A percentile compares a stretch with the other conserved stretches of the same genome.
These are phyloP conservation scores for Moniliella sp. DNA, from an alignment of 1,284 basidiomycete species.

Conservation along the genomic window DNA sequence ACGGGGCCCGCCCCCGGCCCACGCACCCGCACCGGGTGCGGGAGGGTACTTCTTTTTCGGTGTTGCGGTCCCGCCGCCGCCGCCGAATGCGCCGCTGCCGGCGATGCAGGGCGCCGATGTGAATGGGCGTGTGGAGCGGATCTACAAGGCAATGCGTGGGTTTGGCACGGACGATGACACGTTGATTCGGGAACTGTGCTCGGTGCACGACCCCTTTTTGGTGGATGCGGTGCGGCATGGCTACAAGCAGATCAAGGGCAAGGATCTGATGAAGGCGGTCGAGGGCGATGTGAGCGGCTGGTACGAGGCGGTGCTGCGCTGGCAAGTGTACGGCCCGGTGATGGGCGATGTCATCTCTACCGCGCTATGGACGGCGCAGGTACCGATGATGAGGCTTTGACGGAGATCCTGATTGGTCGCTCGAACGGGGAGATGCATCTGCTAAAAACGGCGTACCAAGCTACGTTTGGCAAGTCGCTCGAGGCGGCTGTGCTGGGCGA, in stretches of 20 bases:
- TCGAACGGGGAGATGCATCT: conserved; percentile 23
- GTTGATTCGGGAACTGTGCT: conserved; percentile 15
- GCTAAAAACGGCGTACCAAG: conserved; percentile 24
- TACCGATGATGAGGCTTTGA: conserved; percentile 29
- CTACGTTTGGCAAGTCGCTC: conserved; percentile 14
- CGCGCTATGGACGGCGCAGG: conserved; percentile 24
- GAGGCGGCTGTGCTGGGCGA: conserved; percentile 27
- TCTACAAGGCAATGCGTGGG: conserved; percentile 30
- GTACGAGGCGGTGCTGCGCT: conserved; percentile 18
- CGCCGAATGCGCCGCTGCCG: too few species aligned
- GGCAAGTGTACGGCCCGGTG: conserved; percentile 22
- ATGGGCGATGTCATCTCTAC: conserved; percentile 22
- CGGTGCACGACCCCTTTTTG: conserved; percentile 19
- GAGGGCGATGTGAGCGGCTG: conserved; percentile 30
- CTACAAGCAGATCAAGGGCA: conserved; percentile 24
- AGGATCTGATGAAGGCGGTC: conserved; percentile 18
- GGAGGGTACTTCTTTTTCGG: too few species aligned
- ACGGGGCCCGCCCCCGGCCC: too few species aligned
- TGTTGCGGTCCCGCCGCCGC: conserved; percentile 14
- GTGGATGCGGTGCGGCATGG: conserved; percentile 17
- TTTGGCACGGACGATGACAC: conserved; percentile 22
- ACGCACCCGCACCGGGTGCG: too few species aligned
- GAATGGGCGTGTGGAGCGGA: conserved; percentile 16
- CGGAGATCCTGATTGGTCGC: conserved; percentile 24
- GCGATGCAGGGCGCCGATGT: conserved; percentile 21